Conservation (phyloP, 2,329 filamentous ascomycete species). For the Clonostachys solani region DNA sequence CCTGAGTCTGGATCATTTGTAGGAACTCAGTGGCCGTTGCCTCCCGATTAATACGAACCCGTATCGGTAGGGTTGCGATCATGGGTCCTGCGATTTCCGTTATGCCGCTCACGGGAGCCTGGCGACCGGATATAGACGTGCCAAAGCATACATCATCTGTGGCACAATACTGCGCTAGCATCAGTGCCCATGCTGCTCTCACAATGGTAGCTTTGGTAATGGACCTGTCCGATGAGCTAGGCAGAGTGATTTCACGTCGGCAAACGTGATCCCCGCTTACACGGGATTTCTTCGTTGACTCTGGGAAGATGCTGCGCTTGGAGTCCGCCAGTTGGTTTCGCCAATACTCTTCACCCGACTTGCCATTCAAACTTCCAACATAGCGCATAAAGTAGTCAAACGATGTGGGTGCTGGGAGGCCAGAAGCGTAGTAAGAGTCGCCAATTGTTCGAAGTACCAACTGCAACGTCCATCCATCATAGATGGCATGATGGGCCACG, state of each 20-base stretch:
- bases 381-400: constrained; percentile 23
- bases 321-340: constrained; percentile 5
- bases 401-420: neutral
- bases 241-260: neutral
- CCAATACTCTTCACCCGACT: constrained; percentile 5
- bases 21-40: neutral
- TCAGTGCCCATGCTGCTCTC: constrained; percentile 19
- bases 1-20: constrained; percentile 2
- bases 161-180: constrained; percentile 8
- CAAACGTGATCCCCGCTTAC: constrained; percentile 14
- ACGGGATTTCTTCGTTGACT: neutral
- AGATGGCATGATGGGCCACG: constrained; percentile 10
- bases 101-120: constrained; percentile 8
- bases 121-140: constrained; percentile 11
- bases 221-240: neutral
- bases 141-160: constrained; percentile 15
- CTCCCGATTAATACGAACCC: neutral
- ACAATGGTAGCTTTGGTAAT: constrained; percentile 11
- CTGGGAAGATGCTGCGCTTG: constrained; percentile 5
- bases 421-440: neutral
- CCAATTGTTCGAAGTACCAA: constrained; percentile 2
- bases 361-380: constrained; percentile 21
- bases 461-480: constrained; percentile 9
- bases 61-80: neutral
- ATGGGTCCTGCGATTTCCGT: constrained; percentile 4